Base-by-base conservation (phyloP, 75 land plant species). In the Pinus albicaulis region DNA sequence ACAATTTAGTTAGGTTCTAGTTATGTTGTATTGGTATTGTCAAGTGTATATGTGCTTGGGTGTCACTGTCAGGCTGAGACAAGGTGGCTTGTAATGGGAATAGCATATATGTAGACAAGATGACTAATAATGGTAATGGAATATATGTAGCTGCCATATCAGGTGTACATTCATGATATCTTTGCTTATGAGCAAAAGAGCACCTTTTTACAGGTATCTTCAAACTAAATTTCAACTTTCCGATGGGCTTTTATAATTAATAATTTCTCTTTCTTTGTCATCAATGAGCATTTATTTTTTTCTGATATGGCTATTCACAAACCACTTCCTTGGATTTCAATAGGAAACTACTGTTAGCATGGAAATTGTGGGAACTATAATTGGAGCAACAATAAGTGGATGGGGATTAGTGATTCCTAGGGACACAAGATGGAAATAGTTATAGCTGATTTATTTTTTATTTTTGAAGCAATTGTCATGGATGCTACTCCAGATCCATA, bases 321-420 rank as follows among this genome's bases (percentile, higher is more conserved):
- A 24, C 16, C 6, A 56, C 41, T 20, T 3, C 7, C 25, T 57
- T 59, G 16, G 70, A 57, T 19, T 53, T 63, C 71, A 3, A 71
- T 80, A 93, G 97, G n/a, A 92, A 79, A 92, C 97, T 56, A 92
- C 90, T 80, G 97, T 94, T 12, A 94, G 97, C 71, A 94, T 92
- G 94, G 97, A 94, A n/a, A 55, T 94, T 77, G 90, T 83, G 71
- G 94, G 97, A 28, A 92, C 94, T 4, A 90, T 94, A 13, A 34
- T 94, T 63, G 97, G 97, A 75, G 92, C 97, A 73, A 86, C 85
- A 10, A 61, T 82, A 22, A 89, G 94, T 26, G 97, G 97, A 23
- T 86, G n/a, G n/a, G 81, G 87, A 73, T 94, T 20, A 90, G 88
- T 81, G 94, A 94, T 83, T 16, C 64, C 22, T 84, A 82, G 85